Evolutionary conservation across 352 stramenopile species (phyloP).

Genomic region (Globisporangium emineosum): DNA sequence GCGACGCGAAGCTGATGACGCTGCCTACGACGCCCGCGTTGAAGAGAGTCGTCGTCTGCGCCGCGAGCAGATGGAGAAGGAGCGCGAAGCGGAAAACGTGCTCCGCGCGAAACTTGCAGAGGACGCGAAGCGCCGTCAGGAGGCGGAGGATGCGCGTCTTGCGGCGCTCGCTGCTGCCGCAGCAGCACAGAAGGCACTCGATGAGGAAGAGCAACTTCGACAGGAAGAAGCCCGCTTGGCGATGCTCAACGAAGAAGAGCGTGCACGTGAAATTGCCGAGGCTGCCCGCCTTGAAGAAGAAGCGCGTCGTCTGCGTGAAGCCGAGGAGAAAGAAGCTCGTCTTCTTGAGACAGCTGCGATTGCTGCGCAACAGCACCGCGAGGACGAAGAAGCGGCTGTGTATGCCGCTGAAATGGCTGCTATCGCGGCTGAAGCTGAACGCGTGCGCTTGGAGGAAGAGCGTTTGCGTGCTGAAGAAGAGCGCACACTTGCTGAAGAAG

Average conservation of each 20-base stretch:
- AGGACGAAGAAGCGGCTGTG: slow-evolving; percentile 34
- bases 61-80: slow-evolving; percentile 70
- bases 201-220: slow-evolving; percentile 15
- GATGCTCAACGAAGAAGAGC: slow-evolving; percentile 6
- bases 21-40: slow-evolving; percentile 74
- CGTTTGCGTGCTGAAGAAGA: slow-evolving; percentile 18
- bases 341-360: slow-evolving; percentile 2
- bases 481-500: slow-evolving; percentile 17
- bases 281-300: slow-evolving; percentile 2
- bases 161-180: slow-evolving; percentile 12
- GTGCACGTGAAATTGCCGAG: slow-evolving; percentile 5
- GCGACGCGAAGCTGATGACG: slow-evolving; percentile 39
- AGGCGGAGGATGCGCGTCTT: slow-evolving; percentile 14
- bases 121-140: slow-evolving; percentile 21
- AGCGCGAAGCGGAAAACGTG: slow-evolving; percentile 51
- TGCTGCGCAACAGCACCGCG: slow-evolving; percentile 31
- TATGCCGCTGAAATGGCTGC: slow-evolving; percentile 20
- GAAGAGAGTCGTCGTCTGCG: slow-evolving; percentile 77
- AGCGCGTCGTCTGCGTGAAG: slow-evolving; percentile 7
- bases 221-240: slow-evolving; percentile 16
- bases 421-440: slow-evolving; percentile 27
- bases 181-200: slow-evolving; percentile 7
- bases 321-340: slow-evolving; percentile 4
- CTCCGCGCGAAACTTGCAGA: slow-evolving; percentile 49
- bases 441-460: slow-evolving; percentile 28